Evolutionary conservation across 2,329 filamentous ascomycete species (phyloP), one percentile per base, ranked within the genome.

Genomic region (Cladosporium sp.): DNA sequence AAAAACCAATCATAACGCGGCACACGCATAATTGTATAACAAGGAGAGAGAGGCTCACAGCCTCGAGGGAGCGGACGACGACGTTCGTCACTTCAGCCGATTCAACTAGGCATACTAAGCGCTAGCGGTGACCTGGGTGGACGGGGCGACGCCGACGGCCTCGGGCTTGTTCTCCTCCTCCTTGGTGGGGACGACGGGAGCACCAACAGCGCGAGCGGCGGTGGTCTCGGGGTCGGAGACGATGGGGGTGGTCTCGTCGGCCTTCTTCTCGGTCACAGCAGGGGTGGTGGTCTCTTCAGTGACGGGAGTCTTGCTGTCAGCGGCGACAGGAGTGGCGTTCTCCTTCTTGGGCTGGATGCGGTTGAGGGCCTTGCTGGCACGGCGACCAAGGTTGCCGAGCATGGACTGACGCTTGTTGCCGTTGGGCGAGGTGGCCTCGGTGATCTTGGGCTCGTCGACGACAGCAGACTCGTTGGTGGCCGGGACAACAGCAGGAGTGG

Each of bases 321-420:
- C 67, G 49, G 67, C 65, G 11, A 67, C 69, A 13, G 66, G 62
- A 62, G 70, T 66, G 48, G 69, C 64, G 32, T 64, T 64, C 63
- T 74, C 72, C 72, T 74, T 75, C 72, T 74, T 74, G 28, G 73
- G 70, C 64, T 73, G 68, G 21, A 75, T 71, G 66, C 72, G 68
- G 67, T 72, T 73, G 62, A 74, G 51, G 32, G 69, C 69, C 73
- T 76, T 76, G 72, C 74, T 76, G 63, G 74, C 74, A 67, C 74
- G 74, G 56, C 74, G 74, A 36, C 74, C 73, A 51, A 76, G 70
- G 70, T 68, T 71, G 62, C 72, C 71, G 65, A 76, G 70, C 58
- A 76, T 67, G 26, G 73, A 75, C 63, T 72, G 69, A 64, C 74
- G 74, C 72, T 74, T 75, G 70, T 73, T 70, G 59, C 46, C 60